Conservation (phyloP, 306 rosid species). For the Cicer pinnatifidum region DNA sequence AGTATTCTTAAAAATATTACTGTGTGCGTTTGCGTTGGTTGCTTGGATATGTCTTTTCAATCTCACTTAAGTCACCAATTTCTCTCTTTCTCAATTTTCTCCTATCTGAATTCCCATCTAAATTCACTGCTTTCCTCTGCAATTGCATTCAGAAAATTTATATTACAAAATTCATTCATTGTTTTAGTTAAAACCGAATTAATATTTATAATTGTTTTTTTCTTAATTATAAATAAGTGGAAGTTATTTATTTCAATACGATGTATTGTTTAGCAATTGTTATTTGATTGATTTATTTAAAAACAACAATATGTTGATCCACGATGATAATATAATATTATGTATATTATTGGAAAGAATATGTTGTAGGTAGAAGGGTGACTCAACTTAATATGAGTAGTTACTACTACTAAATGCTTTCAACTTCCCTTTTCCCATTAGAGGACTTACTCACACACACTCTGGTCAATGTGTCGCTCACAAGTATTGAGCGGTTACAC, state of each 20-base stretch:
- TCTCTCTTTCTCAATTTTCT: conserved; percentile 3
- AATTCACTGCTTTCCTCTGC: background rate
- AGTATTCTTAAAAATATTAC: conserved; percentile 35
- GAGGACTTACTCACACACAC: too few species aligned
- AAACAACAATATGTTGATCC: too few species aligned
- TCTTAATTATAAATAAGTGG: too few species aligned
- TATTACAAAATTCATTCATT: background rate
- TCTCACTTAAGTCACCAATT: conserved; percentile 22
- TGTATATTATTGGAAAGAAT: too few species aligned
- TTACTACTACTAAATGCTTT: too few species aligned
- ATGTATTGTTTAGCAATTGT: too few species aligned
- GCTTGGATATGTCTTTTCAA: conserved; percentile 30
- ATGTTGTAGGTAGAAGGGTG: too few species aligned
- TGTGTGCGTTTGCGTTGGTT: conserved; percentile 43
- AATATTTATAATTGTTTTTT: background rate
- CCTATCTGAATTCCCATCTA: conserved; percentile 11
- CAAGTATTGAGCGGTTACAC: background rate
- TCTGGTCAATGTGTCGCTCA: conserved; percentile 8
- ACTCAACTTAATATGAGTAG: too few species aligned
- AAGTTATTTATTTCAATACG: too few species aligned
- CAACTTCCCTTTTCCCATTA: too few species aligned
- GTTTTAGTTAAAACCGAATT: background rate
- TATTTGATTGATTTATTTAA: too few species aligned
- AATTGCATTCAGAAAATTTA: background rate
- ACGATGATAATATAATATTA: too few species aligned